phyloP scores from a whole-genome alignment of 495 filamentous ascomycete species.

The Parachaetomium inaequale region DNA sequence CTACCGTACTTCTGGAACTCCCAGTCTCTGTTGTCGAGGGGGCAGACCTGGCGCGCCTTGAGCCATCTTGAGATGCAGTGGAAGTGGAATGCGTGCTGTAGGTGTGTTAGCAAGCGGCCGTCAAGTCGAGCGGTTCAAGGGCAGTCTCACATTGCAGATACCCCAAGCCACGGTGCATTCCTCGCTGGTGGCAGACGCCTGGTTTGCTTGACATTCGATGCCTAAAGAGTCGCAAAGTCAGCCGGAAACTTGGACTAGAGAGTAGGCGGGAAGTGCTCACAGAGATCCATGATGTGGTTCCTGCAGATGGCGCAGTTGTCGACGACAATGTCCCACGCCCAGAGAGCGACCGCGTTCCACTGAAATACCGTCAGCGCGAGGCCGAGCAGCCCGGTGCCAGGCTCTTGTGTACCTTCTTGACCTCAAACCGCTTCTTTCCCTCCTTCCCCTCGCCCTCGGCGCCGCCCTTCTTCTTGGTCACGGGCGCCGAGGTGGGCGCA shows the following conservation, averaged over 20 bases:
- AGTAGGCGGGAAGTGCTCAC: conserved; percentile 46
- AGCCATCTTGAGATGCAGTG: conserved; percentile 99
- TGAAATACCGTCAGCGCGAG: conserved; percentile 38
- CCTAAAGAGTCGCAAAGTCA: conserved; percentile 46
- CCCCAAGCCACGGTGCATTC: conserved; percentile 99
- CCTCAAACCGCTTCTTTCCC: conserved; percentile 91
- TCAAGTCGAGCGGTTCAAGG: not conserved
- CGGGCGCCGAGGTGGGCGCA: conserved; percentile 54
- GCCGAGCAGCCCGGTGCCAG: not conserved
- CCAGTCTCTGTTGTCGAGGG: conserved; percentile 97
- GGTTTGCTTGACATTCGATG: conserved; percentile 99
- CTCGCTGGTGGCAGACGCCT: conserved; percentile 93
- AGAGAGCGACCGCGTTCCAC: conserved; percentile 99
- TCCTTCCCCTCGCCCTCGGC: conserved; percentile 58
- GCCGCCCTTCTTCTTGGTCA: conserved; percentile 56
- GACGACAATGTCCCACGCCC: conserved; percentile 99
- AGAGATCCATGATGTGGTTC: conserved; percentile 99
- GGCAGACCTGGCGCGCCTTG: conserved; percentile 98
- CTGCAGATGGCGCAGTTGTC: conserved; percentile 99
- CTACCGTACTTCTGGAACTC: conserved; percentile 98
- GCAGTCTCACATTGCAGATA: conserved; percentile 84
- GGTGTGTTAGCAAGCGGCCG: conserved; percentile 16
- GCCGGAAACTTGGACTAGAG: not conserved
- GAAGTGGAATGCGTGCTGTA: conserved; percentile 97
- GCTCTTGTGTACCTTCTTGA: conserved; percentile 75